phyloP scores from a whole-genome alignment of 2,329 filamentous ascomycete species.

The Chrysoporthe austroafricana region DNA sequence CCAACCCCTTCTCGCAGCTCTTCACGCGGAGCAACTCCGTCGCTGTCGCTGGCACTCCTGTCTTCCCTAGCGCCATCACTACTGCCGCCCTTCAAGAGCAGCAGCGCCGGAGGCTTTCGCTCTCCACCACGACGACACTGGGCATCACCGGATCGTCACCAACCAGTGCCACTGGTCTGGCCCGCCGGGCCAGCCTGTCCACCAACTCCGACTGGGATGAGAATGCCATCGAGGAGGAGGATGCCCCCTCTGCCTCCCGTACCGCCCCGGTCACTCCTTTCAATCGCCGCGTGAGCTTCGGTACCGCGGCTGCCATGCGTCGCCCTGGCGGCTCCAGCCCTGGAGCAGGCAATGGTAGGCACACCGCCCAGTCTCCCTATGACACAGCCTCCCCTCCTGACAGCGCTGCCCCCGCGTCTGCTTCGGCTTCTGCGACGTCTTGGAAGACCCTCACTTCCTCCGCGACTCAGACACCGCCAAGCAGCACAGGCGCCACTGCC shows the following conservation, averaged over 20 bases:
- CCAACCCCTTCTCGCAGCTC: slow-evolving; percentile 59
- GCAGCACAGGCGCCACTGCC: slow-evolving; percentile 34
- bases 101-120: slow-evolving; percentile 71
- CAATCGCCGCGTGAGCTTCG: slow-evolving; percentile 86
- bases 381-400: slow-evolving; percentile 37
- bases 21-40: slow-evolving; percentile 62
- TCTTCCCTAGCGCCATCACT: slow-evolving; percentile 50
- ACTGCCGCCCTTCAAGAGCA: slow-evolving; percentile 56
- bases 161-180: slow-evolving; percentile 54
- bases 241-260: slow-evolving; percentile 54
- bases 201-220: slow-evolving; percentile 72
- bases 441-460: slow-evolving; percentile 36
- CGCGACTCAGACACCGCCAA: slow-evolving; percentile 37
- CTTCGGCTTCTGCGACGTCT: slow-evolving; percentile 34
- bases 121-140: slow-evolving; percentile 60
- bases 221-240: slow-evolving; percentile 72
- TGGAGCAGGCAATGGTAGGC: slow-evolving; percentile 63
- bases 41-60: slow-evolving; percentile 44
- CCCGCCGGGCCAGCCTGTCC: slow-evolving; percentile 69
- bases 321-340: slow-evolving; percentile 60
- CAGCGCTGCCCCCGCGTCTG: slow-evolving; percentile 35
- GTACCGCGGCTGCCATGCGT: slow-evolving; percentile 72
- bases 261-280: slow-evolving; percentile 74
- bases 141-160: slow-evolving; percentile 75
- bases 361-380: slow-evolving; percentile 42